These are phyloP conservation scores for Nemania sp. DNA, from an alignment of 2,329 filamentous ascomycete species.

Conservation along the genomic window DNA sequence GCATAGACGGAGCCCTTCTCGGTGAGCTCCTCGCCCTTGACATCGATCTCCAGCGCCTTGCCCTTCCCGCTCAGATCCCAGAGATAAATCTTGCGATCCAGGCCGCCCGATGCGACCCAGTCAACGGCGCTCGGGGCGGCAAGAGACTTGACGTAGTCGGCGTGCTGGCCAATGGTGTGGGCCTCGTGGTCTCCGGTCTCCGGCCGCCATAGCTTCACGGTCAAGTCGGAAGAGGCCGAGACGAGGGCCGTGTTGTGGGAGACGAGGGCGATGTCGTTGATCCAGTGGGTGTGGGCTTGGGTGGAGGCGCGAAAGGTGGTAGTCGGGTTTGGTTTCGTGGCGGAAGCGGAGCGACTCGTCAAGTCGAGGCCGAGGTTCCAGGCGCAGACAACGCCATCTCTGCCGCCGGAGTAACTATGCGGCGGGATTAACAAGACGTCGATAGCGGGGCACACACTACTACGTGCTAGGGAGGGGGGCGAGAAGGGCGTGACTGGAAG, in stretches of 20 bases:
- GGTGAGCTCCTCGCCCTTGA: constrained; percentile 77
- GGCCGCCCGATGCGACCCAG: constrained; percentile 92
- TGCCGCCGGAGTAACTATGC: constrained; percentile 86
- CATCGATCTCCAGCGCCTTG: constrained; percentile 84
- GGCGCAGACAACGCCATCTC: constrained; percentile 93
- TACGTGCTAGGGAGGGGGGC: too few relatives aligned
- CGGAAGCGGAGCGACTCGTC: constrained; percentile 36
- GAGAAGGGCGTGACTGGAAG: constrained; percentile 10
- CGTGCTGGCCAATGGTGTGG: constrained; percentile 87
- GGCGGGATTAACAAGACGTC: constrained; percentile 23
- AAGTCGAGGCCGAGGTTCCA: constrained; percentile 86
- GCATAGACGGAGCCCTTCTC: constrained; percentile 97
- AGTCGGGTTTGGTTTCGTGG: constrained; percentile 49
- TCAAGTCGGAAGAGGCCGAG: constrained; percentile 90
- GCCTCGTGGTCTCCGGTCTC: constrained; percentile 66
- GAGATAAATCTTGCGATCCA: constrained; percentile 88
- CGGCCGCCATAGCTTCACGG: constrained; percentile 91
- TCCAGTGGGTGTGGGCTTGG: constrained; percentile 89
- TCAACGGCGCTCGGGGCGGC: constrained; percentile 72
- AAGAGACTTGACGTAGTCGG: constrained; percentile 95
- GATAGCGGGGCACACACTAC: neutral
- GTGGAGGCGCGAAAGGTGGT: constrained; percentile 65
- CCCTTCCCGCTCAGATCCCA: constrained; percentile 93
- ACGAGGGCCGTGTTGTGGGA: constrained; percentile 79
- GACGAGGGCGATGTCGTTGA: constrained; percentile 87